These are phyloP conservation scores for Fraxinus ornus DNA, from an alignment of 305 asterid species.

Conservation along the genomic window DNA sequence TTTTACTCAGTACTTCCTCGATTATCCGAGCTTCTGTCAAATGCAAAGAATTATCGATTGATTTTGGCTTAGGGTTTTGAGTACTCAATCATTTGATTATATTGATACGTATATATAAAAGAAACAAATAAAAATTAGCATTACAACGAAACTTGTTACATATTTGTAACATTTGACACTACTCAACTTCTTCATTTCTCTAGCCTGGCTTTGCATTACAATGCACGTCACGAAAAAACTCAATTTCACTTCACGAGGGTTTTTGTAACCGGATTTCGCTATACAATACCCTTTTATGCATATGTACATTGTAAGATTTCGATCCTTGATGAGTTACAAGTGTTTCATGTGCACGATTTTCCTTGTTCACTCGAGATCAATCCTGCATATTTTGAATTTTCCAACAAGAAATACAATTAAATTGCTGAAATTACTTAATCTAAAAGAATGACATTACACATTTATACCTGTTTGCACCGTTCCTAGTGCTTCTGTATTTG, in stretches of 20 bases:
- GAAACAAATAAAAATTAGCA: background rate
- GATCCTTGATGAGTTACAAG: background rate
- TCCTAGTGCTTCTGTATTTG: slow-evolving; percentile 43
- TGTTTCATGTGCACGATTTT: background rate
- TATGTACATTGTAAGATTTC: background rate
- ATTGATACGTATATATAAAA: too few relatives aligned
- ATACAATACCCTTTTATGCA: background rate
- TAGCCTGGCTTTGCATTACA: background rate
- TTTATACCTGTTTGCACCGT: slow-evolving; percentile 55
- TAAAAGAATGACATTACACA: background rate
- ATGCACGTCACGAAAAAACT: background rate
- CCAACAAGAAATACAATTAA: background rate
- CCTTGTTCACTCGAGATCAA: background rate
- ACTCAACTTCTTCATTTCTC: background rate
- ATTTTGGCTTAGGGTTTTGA: too few relatives aligned
- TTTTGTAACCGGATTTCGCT: background rate
- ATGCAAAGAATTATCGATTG: too few relatives aligned
- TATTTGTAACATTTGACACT: background rate
- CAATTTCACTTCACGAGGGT: background rate
- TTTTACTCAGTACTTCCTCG: too few relatives aligned
- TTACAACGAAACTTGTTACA: background rate
- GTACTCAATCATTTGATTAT: too few relatives aligned
- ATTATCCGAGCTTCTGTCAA: too few relatives aligned
- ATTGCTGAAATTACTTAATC: background rate
- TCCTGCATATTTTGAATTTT: background rate